These are phyloP conservation scores for Oryza glumipatula DNA, from an alignment of 176 grass and related monocot species.

Conservation along the genomic window DNA sequence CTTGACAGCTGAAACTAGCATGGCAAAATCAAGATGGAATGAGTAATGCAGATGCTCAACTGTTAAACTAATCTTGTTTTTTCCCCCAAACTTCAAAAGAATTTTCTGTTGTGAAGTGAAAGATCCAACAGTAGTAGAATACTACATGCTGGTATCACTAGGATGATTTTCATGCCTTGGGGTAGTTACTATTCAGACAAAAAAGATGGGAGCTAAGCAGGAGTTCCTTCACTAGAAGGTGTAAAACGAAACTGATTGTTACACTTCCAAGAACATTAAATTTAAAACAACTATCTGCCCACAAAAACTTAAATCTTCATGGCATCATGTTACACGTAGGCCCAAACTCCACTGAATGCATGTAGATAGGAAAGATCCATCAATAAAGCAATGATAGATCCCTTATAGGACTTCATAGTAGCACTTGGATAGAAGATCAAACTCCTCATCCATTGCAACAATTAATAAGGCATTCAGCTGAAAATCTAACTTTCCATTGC, in stretches of 20 bases:
- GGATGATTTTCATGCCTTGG: neutral
- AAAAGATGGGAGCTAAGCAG: constrained; percentile 4
- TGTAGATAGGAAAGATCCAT: neutral
- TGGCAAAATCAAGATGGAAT: constrained; percentile 4
- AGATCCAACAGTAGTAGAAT: neutral
- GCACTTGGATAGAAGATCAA: constrained; percentile 2
- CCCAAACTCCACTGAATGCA: neutral
- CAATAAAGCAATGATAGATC: neutral
- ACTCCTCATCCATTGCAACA: neutral
- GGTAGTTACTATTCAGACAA: neutral
- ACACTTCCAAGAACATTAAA: neutral
- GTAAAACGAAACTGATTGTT: neutral
- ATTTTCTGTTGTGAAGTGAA: neutral
- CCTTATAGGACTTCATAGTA: neutral
- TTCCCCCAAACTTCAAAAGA: neutral
- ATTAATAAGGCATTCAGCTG: neutral
- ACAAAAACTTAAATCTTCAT: neutral
- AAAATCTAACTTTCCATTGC: neutral
- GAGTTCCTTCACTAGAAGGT: neutral
- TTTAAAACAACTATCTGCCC: constrained; percentile 7
- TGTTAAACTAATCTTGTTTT: constrained; percentile 10
- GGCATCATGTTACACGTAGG: neutral
- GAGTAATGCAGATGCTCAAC: neutral
- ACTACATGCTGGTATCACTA: neutral
- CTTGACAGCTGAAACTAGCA: constrained; percentile 29